phyloP scores from a whole-genome alignment of 768 basidiomycete genomes.

The Tricholoma saponaceum region DNA sequence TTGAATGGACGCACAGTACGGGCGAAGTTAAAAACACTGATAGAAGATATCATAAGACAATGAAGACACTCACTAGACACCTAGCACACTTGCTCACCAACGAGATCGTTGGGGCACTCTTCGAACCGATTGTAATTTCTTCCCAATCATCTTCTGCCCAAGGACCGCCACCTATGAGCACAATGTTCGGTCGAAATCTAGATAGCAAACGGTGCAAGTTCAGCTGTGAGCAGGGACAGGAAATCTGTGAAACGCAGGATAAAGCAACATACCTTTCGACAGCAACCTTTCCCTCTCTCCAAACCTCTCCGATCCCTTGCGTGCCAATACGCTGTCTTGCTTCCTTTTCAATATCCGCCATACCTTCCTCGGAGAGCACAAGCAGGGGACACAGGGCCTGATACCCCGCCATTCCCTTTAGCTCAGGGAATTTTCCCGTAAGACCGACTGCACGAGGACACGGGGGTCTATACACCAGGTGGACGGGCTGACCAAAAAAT shows the following conservation, averaged over 20 bases:
- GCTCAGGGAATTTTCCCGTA: conserved; percentile 45
- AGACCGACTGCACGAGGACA: conserved; percentile 31
- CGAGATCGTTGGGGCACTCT: conserved; percentile 37
- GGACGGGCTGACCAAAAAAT: conserved; percentile 55
- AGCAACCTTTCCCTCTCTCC: conserved; percentile 45
- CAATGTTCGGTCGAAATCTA: conserved; percentile 77
- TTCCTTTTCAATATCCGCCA: conserved; percentile 45
- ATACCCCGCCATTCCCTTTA: conserved; percentile 52
- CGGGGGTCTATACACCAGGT: conserved; percentile 63
- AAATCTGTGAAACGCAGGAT: background rate
- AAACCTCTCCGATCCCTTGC: conserved; percentile 46
- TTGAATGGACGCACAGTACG: no score
- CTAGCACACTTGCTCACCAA: conserved; percentile 68
- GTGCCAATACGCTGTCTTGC: conserved; percentile 42
- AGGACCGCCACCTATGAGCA: conserved; percentile 60
- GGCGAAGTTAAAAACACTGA: no score
- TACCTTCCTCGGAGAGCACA: conserved; percentile 64
- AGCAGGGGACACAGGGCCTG: conserved; percentile 74
- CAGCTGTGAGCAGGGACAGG: no score
- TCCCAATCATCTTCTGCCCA: conserved; percentile 72
- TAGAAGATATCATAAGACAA: no score
- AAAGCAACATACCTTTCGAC: conserved; percentile 51
- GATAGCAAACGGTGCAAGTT: conserved; percentile 4
- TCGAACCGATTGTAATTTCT: conserved; percentile 49
- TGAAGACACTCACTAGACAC: conserved; percentile 52